Base-by-base conservation (phyloP, 2,329 filamentous ascomycete species). In the Falciphora oryzae region DNA sequence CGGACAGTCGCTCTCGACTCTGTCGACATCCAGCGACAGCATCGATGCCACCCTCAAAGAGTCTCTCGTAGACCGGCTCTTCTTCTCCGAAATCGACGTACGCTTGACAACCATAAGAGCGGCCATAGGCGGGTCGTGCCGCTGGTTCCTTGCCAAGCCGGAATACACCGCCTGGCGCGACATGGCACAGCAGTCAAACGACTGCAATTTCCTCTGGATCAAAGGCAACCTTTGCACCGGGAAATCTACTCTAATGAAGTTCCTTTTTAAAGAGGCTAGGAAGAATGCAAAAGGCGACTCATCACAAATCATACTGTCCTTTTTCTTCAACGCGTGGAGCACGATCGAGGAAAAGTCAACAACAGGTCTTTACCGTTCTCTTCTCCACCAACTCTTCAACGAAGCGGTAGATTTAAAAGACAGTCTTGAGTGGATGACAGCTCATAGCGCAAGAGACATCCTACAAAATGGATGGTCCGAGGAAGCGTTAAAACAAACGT, bases 321-420 rank as follows among this genome's bases (percentile, higher is more conserved):
- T 82, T 69, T 83, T 82, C 73, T 83, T 83, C 73, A 79, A 81
- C 64, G 79, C 80, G 0, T 70, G 79, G 60, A 80, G 80, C 0
- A 69, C 71, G 0, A 63, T 71, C 10, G 69, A 80, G 25, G 80
- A 84, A 65, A 81, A 75, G 66, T 75, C 79, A 0, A 75, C 74
- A 0, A 28, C 67, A 0, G 81, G 83, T 4, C 74, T 85, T 66
- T 83, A 83, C 67, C 76, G 80, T 16, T 79, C 80, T 2, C 69
- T 84, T 1, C 69, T 84, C 0, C 62, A 73, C 1, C 69, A 69
- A 28, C 53, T 68, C 2, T 62, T 57, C n/a, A 38, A 56, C 27
- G 53, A 53, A n/a, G 61, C 27, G 16, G 70, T 71, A 0, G 69
- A 75, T 0, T 68, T 81, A 4, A 73, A 72, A 61, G n/a, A 67